Evolutionary conservation across 2,329 filamentous ascomycete genomes (phyloP).

Genomic region (Rhynchosporium secalis): DNA sequence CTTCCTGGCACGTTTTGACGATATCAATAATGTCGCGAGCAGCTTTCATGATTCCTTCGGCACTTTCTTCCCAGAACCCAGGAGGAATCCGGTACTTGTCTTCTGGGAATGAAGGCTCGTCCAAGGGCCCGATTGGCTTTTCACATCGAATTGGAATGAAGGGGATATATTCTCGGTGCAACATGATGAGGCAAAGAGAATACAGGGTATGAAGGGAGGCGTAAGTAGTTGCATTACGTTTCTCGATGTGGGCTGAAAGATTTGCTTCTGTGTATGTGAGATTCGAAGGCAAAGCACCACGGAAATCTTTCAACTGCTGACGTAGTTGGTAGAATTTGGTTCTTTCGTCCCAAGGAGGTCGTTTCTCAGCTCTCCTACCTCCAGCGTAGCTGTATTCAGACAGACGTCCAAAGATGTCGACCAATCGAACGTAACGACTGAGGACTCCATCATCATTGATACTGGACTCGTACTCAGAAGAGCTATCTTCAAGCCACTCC

Average conservation of each 20-base stretch:
- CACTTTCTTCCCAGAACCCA: constrained; percentile 63
- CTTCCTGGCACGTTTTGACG: constrained; percentile 60
- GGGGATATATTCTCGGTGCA: constrained; percentile 68
- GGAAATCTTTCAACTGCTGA: constrained; percentile 53
- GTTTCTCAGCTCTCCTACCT: constrained; percentile 50
- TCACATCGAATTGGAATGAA: constrained; percentile 59
- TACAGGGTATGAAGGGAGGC: constrained; percentile 67
- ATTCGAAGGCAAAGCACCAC: constrained; percentile 50
- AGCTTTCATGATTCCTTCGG: constrained; percentile 61
- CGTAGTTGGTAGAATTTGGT: constrained; percentile 57
- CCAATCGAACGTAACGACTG: constrained; percentile 55
- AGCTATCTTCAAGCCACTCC: constrained; percentile 46
- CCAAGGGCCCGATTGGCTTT: constrained; percentile 55
- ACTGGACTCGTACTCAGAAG: constrained; percentile 41
- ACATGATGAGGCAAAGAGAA: constrained; percentile 64
- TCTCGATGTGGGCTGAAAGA: constrained; percentile 64
- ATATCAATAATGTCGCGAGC: constrained; percentile 65
- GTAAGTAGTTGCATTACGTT: constrained; percentile 63
- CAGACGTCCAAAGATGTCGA: constrained; percentile 60
- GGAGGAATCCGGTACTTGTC: constrained; percentile 48
- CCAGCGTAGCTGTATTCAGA: constrained; percentile 55
- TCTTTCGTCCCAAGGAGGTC: constrained; percentile 59
- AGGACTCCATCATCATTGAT: constrained; percentile 40
- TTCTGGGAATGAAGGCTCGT: constrained; percentile 55
- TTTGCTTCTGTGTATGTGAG: constrained; percentile 61